Percentiles rank a stretch among this genome's conserved stretches.
Conservation (phyloP, 2,329 filamentous ascomycete species). For the Fusarium keratoplasticum region DNA sequence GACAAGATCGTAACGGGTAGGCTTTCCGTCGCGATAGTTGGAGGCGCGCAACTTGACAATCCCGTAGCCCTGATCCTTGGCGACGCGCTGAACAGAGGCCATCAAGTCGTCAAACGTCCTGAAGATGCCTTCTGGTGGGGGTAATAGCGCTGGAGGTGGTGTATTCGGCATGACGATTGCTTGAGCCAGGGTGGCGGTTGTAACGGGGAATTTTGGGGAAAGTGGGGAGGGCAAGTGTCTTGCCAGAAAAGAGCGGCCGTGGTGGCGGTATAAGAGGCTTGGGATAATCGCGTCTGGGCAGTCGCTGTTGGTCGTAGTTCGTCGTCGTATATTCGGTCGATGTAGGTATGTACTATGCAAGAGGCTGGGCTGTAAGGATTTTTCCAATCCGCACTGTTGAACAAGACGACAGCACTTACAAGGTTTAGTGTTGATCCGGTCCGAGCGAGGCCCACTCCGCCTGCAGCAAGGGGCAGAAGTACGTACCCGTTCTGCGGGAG, state of each 20-base stretch:
- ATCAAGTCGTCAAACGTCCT: constrained; percentile 70
- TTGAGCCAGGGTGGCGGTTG: constrained; percentile 49
- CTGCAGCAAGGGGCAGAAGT: constrained; percentile 24
- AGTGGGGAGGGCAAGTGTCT: constrained; percentile 38
- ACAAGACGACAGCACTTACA: constrained; percentile 44
- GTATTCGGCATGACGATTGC: constrained; percentile 59
- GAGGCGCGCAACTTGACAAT: constrained; percentile 72
- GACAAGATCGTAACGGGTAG: constrained; percentile 71
- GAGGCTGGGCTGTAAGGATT: constrained; percentile 54
- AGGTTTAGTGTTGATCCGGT: constrained; percentile 57
- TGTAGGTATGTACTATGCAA: constrained; percentile 39
- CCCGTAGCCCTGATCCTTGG: constrained; percentile 72
- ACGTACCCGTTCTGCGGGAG: constrained; percentile 31
- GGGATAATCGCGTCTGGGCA: constrained; percentile 33
- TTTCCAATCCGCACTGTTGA: constrained; percentile 58
- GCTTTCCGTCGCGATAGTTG: constrained; percentile 72
- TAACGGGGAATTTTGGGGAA: constrained; percentile 43
- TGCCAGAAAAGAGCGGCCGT: constrained; percentile 14
- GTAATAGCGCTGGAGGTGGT: constrained; percentile 60
- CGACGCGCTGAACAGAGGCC: constrained; percentile 67
- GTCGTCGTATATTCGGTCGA: constrained; percentile 18
- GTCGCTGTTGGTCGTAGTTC: constrained; percentile 36
- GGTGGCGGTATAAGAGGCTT: constrained; percentile 16
- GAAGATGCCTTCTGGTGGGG: constrained; percentile 71
- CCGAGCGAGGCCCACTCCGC: constrained; percentile 36